phyloP scores from a whole-genome alignment of 805 yeast genomes.

The Starmerella floris region DNA sequence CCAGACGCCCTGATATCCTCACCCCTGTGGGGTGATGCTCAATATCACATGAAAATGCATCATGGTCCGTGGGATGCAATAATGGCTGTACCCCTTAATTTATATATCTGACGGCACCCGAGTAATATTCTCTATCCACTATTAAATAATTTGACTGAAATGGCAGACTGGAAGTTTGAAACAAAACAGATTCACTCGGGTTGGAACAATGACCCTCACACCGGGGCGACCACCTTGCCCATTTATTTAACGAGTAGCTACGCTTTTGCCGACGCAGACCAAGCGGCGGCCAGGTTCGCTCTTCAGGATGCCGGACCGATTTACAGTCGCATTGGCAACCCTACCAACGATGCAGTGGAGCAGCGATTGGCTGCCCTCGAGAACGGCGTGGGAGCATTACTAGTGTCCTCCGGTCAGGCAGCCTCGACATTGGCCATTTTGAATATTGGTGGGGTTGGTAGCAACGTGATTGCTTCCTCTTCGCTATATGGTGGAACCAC shows the following conservation, averaged over 20 bases:
- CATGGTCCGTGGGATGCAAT: too few relatives aligned
- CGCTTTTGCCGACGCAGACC: constrained; percentile 74
- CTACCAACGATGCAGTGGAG: constrained; percentile 84
- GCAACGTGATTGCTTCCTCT: constrained; percentile 76
- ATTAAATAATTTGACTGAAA: too few relatives aligned
- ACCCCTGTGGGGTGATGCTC: too few relatives aligned
- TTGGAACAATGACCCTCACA: constrained; percentile 51
- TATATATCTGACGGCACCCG: too few relatives aligned
- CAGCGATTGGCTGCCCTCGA: constrained; percentile 86
- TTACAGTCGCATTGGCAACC: constrained; percentile 83
- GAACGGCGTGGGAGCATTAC: constrained; percentile 81
- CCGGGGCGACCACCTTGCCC: constrained; percentile 79
- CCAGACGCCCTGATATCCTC: too few relatives aligned
- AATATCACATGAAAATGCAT: too few relatives aligned
- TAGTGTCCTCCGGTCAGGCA: constrained; percentile 91
- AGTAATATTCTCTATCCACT: too few relatives aligned
- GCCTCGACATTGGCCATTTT: constrained; percentile 75
- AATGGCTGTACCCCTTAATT: too few relatives aligned
- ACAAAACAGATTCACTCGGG: constrained; percentile 94
- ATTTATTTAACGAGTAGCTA: constrained; percentile 85
- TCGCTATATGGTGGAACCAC: constrained; percentile 91
- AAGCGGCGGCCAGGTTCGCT: constrained; percentile 84
- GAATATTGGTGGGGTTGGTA: constrained; percentile 40
- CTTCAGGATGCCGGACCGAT: constrained; percentile 73
- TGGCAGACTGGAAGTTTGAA: constrained; percentile 31